Conservation (phyloP, 257 asterid genomes). For the Solanum raphanifolium region DNA sequence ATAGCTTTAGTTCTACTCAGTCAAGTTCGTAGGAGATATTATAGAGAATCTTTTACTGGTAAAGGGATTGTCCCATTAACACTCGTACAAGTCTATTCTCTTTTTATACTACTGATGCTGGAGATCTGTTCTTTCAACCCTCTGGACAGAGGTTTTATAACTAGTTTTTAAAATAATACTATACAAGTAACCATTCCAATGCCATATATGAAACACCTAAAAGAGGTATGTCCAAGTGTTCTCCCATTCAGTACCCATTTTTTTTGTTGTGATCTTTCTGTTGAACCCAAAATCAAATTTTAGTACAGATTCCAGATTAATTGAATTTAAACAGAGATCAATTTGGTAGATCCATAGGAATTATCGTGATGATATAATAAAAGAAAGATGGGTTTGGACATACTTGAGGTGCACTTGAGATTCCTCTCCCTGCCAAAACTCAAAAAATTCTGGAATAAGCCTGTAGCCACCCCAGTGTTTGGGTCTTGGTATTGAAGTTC, state of each 20-base stretch:
- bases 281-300: background rate
- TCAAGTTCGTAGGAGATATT: background rate
- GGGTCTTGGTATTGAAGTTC: constrained; percentile 57
- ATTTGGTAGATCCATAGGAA: background rate
- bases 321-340: background rate
- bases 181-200: background rate
- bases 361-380: background rate
- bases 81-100: background rate
- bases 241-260: background rate
- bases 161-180: background rate
- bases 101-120: background rate
- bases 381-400: background rate
- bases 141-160: background rate
- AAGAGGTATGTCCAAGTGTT: background rate
- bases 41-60: background rate
- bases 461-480: constrained; percentile 75
- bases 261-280: background rate
- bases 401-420: constrained; percentile 32
- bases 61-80: background rate
- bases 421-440: constrained; percentile 89
- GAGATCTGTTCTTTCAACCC: background rate
- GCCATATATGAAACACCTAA: background rate
- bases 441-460: constrained; percentile 62
- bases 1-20: background rate
- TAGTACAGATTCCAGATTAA: background rate